Evolutionary conservation across 441 rosid genomes (phyloP).

Genomic region (Populus tomentosa): DNA sequence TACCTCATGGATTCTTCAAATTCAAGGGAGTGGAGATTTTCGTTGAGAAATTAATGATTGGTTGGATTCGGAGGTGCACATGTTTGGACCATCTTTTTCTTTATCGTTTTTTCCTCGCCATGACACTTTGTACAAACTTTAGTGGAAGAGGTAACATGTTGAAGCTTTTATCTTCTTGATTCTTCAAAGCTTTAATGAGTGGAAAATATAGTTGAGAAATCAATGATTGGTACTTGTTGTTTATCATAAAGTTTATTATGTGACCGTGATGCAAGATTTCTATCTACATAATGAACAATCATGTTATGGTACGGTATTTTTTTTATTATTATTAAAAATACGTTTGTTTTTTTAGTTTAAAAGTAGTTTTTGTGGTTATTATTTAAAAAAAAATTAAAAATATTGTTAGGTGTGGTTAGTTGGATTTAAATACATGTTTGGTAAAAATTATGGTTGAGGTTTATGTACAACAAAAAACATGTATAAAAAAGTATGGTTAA

Average conservation of each 20-base stretch:
- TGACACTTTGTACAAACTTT: background rate
- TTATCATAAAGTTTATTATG: background rate
- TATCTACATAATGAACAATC: background rate
- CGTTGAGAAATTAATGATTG: background rate
- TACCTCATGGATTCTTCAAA: background rate
- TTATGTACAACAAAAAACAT: too few relatives aligned
- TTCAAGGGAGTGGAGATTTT: background rate
- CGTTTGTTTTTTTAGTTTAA: too few relatives aligned
- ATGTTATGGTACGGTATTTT: background rate
- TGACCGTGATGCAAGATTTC: background rate
- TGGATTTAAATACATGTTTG: too few relatives aligned
- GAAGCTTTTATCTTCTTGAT: background rate
- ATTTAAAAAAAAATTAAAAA: too few relatives aligned
- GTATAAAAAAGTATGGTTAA: too few relatives aligned
- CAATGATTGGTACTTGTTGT: slow-evolving; percentile 1
- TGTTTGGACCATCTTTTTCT: background rate
- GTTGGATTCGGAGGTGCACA: background rate
- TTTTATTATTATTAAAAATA: too few relatives aligned
- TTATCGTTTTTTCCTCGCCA: background rate
- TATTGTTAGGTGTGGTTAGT: too few relatives aligned
- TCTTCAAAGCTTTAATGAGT: background rate
- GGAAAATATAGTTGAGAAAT: background rate
- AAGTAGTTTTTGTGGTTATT: too few relatives aligned
- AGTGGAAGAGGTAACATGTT: background rate
- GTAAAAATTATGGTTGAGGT: too few relatives aligned